Percentiles rank a stretch among this genome's conserved stretches.
phyloP scores from a whole-genome alignment of 2,329 filamentous ascomycete species.

The Sordariomycetes sp. region DNA sequence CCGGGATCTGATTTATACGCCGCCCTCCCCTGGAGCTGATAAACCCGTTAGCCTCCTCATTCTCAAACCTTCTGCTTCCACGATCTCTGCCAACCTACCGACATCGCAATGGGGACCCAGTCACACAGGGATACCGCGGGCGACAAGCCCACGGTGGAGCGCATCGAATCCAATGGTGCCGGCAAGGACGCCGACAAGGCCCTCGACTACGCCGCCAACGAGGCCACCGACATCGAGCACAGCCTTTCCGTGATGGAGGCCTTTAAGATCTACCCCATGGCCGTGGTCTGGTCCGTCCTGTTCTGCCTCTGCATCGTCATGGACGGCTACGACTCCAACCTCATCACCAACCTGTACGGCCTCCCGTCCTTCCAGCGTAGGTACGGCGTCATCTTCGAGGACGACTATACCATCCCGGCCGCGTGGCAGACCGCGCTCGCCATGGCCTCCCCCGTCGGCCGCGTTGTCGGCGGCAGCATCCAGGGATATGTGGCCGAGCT shows the following conservation, averaged over 20 bases:
- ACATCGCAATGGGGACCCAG: too few species aligned
- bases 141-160: too few species aligned
- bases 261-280: conserved; percentile 15
- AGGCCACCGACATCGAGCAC: background rate
- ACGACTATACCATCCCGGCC: conserved; percentile 26
- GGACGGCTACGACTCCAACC: conserved; percentile 26
- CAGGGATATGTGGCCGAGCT: conserved; percentile 33
- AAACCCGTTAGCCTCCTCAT: too few species aligned
- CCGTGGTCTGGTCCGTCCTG: conserved; percentile 23
- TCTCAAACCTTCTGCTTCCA: too few species aligned
- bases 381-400: conserved; percentile 12
- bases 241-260: background rate
- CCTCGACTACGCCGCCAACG: background rate
- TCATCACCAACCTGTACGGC: conserved; percentile 24
- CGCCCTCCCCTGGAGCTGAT: too few species aligned
- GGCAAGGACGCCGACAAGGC: too few species aligned
- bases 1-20: too few species aligned
- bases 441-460: conserved; percentile 31
- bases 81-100: too few species aligned
- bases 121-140: too few species aligned
- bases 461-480: conserved; percentile 31
- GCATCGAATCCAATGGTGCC: too few species aligned
- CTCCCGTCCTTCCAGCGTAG: conserved; percentile 19
- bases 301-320: conserved; percentile 27
- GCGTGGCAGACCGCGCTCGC: conserved; percentile 38